Conservation (phyloP, 2,329 filamentous ascomycete species). For the Sporothrix dimorphospora region DNA sequence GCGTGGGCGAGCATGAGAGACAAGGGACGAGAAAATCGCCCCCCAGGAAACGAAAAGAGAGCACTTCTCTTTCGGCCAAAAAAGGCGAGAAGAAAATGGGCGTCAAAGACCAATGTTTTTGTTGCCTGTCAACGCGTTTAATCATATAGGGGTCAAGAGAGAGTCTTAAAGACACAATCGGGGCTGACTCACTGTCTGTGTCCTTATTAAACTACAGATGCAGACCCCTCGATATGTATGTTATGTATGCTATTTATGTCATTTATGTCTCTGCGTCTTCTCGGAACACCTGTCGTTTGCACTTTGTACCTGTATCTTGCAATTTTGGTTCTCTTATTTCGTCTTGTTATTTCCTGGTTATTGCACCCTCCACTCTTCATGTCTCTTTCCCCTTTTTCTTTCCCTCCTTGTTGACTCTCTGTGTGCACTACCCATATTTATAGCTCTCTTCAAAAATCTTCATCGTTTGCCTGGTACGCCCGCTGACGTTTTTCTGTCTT, state of each 20-base stretch:
- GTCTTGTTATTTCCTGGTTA: not conserved
- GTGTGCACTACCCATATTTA: constrained; percentile 7
- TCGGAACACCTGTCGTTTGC: not conserved
- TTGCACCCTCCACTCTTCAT: not conserved
- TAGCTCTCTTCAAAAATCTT: not conserved
- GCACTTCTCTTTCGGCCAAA: not conserved
- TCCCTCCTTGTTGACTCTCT: not conserved
- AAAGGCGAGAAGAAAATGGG: not conserved
- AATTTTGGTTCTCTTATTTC: not conserved
- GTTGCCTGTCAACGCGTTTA: not conserved
- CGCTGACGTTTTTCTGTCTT: not conserved
- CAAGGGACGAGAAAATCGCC: not conserved
- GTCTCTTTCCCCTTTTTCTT: constrained; percentile 8
- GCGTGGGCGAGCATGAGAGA: not conserved
- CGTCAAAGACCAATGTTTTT: not conserved
- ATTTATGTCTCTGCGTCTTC: not conserved
- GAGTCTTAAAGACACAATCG: not conserved
- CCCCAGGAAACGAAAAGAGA: not conserved
- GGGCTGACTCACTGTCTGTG: too few species aligned
- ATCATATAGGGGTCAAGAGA: not conserved
- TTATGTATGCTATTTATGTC: not conserved
- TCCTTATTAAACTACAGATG: not conserved
- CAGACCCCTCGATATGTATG: not conserved
- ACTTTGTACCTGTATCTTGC: constrained; percentile 8
- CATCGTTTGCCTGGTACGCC: not conserved